Evolutionary conservation across 2,329 filamentous ascomycete genomes (phyloP).

Genomic region (Torrubiellomyces zombiae): DNA sequence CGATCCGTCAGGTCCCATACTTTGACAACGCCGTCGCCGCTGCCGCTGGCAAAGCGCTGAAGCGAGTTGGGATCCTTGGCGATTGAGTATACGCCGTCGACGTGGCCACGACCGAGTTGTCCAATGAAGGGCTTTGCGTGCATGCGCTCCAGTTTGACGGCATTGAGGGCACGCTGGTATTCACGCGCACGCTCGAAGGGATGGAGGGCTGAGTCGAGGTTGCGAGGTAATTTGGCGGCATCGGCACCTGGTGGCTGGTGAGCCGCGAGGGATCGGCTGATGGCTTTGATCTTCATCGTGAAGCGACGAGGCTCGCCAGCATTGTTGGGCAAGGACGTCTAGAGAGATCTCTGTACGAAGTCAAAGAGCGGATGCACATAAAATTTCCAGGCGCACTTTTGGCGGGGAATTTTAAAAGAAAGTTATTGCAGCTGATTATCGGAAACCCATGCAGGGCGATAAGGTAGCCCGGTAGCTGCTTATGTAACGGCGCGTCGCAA

Average conservation of each 20-base stretch:
- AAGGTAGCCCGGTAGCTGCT: no score
- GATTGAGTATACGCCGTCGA: constrained; percentile 70
- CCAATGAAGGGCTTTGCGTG: constrained; percentile 61
- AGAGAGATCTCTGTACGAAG: no score
- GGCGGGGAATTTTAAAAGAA: no score
- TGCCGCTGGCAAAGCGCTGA: constrained; percentile 63
- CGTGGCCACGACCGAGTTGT: constrained; percentile 77
- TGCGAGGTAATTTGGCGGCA: constrained; percentile 48
- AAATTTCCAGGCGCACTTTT: no score
- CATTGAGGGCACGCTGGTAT: constrained; percentile 44
- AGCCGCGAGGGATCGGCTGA: constrained; percentile 46
- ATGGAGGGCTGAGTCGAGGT: constrained; percentile 71
- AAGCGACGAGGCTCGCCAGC: no score
- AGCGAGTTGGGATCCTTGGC: constrained; percentile 64
- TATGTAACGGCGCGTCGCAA: no score
- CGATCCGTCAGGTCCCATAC: constrained; percentile 65
- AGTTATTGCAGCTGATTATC: no score
- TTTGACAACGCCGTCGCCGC: constrained; percentile 86
- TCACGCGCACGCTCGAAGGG: constrained; percentile 84
- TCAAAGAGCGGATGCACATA: background rate
- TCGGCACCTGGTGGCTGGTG: constrained; percentile 51
- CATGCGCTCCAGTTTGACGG: constrained; percentile 86
- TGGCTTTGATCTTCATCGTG: constrained; percentile 46
- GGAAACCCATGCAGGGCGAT: no score
- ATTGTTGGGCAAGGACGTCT: no score